Evolutionary conservation across 441 rosid species (phyloP).

Genomic region (Pelargonium citronellum): DNA sequence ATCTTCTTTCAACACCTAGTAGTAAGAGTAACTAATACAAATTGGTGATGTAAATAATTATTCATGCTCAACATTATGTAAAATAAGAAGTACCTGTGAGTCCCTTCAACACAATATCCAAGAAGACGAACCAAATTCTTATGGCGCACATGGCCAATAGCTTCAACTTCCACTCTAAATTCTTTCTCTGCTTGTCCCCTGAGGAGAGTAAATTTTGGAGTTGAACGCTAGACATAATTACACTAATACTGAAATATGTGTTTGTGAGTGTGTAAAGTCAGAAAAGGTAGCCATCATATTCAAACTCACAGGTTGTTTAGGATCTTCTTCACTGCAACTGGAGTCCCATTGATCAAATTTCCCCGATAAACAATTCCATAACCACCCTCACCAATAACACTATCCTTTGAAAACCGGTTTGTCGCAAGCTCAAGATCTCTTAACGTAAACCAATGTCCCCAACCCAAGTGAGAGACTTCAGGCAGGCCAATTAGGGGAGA

Average conservation of each 20-base stretch:
- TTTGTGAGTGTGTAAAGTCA: neutral
- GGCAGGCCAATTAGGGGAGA: slow-evolving; percentile 77
- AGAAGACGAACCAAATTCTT: slow-evolving; percentile 94
- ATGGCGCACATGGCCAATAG: slow-evolving; percentile 96
- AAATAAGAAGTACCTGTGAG: slow-evolving; percentile 49
- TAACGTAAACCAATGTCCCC: slow-evolving; percentile 99
- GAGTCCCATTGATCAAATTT: slow-evolving; percentile 61
- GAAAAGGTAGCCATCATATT: neutral
- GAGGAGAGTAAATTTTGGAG: neutral
- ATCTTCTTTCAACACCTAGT: too few species aligned
- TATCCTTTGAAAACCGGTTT: slow-evolving; percentile 73
- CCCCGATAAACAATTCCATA: slow-evolving; percentile 89
- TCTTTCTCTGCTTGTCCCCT: slow-evolving; percentile 99
- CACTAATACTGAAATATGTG: neutral
- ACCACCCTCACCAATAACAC: slow-evolving; percentile 89
- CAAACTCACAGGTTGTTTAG: slow-evolving; percentile 73
- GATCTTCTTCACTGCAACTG: slow-evolving; percentile 85
- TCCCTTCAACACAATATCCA: slow-evolving; percentile 94
- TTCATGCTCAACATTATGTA: neutral
- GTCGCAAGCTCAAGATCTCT: slow-evolving; percentile 95
- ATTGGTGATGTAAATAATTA: too few species aligned
- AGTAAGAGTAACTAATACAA: too few species aligned
- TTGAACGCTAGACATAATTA: neutral
- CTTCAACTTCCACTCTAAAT: slow-evolving; percentile 87
- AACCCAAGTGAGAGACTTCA: slow-evolving; percentile 78